phyloP scores from a whole-genome alignment of 805 yeast species.

The Candida xiaguanensis region DNA sequence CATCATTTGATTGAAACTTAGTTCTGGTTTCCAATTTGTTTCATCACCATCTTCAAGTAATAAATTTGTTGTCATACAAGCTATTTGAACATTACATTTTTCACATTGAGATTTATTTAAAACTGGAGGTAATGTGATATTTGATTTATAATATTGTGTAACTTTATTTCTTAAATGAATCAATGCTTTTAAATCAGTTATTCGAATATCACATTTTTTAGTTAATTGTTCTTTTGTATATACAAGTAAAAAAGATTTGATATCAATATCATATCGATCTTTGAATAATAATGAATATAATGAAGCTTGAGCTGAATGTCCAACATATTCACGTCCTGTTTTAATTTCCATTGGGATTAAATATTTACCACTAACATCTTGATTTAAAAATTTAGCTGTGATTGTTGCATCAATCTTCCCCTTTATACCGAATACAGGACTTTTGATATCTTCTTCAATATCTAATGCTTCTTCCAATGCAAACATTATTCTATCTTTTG shows the following conservation, averaged over 20 bases:
- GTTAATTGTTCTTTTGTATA: constrained; percentile 65
- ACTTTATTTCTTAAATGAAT: constrained; percentile 70
- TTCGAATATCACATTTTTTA: constrained; percentile 49
- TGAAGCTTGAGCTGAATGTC: constrained; percentile 84
- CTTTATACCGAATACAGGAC: constrained; percentile 83
- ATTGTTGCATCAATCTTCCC: constrained; percentile 90
- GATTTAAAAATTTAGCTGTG: constrained; percentile 46
- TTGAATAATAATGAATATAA: constrained; percentile 74
- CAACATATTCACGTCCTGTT: constrained; percentile 65
- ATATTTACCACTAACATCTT: constrained; percentile 31
- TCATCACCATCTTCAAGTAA: constrained; percentile 57
- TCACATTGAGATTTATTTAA: constrained; percentile 54
- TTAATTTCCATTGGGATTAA: constrained; percentile 86
- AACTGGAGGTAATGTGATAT: constrained; percentile 52
- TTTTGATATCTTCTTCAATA: constrained; percentile 88
- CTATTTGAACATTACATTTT: constrained; percentile 50
- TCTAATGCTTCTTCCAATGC: constrained; percentile 67
- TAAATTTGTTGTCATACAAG: constrained; percentile 65
- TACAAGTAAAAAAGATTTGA: constrained; percentile 62
- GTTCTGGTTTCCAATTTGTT: constrained; percentile 49
- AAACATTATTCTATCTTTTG: constrained; percentile 35
- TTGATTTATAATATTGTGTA: constrained; percentile 54
- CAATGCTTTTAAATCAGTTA: constrained; percentile 60
- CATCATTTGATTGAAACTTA: constrained; percentile 42
- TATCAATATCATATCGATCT: constrained; percentile 73